Base-by-base conservation (phyloP, 2,329 filamentous ascomycete genomes). In the Elsinoe necatrix region DNA sequence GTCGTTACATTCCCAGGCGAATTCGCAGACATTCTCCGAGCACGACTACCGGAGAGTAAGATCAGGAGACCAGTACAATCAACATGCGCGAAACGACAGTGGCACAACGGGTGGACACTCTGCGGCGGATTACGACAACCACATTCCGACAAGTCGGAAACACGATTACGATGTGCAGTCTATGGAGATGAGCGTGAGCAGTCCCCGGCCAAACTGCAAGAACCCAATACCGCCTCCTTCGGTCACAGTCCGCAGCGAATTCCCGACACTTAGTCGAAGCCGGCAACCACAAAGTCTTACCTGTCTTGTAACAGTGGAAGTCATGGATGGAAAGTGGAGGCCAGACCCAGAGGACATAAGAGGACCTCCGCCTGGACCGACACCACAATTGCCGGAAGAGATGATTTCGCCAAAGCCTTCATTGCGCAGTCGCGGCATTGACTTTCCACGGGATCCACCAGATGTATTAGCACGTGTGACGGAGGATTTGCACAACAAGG, bases 91-190 rank as follows among this genome's bases (percentile, higher is more conserved):
- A 47, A 92, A 85, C 64, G 87, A 90, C 63, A 96, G 90, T 64
- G 86, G 84, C 61, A 81, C 80, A 1, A 90, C 87, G 2, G 86
- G 86, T 14, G 76, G 83, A 8, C 93, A 89, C 0, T 90, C 88
- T 1, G 83, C 80, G 20, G 23, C 18, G 12, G 89, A 91, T 45
- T 95, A 95, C 66, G 80, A 84, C 23, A 87, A 92, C 61, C 54
- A 56, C 29, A 29, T 43, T 8, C 85, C 81, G 35, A 75, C 75
- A 23, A 79, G 80, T 39, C 82, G 91, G 64, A 85, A 87, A 56
- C 90, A 96, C 67, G 92, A 97, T 68, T 97, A 95, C 66, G 93
- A 97, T 67, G 82, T 95, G 14, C 92, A 97, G 69, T 90, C 91
- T 2, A 95, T 96, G 89, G 92, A 96, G 71, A 89, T 88, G 0